phyloP scores from a whole-genome alignment of 805 yeast genomes.

The Starmerella cellae region DNA sequence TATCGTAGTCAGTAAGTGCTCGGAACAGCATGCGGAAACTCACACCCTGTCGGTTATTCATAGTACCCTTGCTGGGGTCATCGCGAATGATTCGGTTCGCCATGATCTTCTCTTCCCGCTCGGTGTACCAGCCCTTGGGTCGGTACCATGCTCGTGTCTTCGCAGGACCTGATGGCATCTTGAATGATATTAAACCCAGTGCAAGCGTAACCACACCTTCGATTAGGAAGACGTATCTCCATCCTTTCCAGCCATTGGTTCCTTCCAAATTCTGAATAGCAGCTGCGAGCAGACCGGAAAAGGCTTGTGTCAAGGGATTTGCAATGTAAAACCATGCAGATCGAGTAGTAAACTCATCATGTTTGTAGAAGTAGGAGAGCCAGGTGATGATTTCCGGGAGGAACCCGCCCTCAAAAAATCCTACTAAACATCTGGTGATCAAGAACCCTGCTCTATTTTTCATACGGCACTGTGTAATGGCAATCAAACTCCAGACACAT shows the following conservation, averaged over 20 bases:
- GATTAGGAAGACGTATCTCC: slow-evolving; percentile 55
- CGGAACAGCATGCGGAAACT: slow-evolving; percentile 31
- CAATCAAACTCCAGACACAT: slow-evolving; percentile 43
- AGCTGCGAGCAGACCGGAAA: slow-evolving; percentile 38
- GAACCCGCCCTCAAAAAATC: slow-evolving; percentile 55
- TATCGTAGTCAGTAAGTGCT: slow-evolving; percentile 37
- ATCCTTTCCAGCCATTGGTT: slow-evolving; percentile 35
- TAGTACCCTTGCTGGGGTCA: slow-evolving; percentile 51
- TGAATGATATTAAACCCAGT: slow-evolving; percentile 37
- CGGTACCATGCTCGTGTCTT: slow-evolving; percentile 40
- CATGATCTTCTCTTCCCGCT: slow-evolving; percentile 43
- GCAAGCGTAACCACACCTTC: slow-evolving; percentile 47
- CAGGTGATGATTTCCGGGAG: slow-evolving; percentile 52
- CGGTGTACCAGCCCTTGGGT: slow-evolving; percentile 41
- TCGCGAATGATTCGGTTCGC: slow-evolving; percentile 49
- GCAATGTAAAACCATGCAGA: slow-evolving; percentile 50
- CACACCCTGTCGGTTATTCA: slow-evolving; percentile 48
- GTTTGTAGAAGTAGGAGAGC: slow-evolving; percentile 53
- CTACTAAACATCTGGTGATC: slow-evolving; percentile 40
- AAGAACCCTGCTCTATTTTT: slow-evolving; percentile 33
- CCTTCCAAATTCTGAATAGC: slow-evolving; percentile 44
- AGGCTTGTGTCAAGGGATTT: slow-evolving; percentile 35
- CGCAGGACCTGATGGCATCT: slow-evolving; percentile 45
- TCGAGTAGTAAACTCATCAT: slow-evolving; percentile 44
- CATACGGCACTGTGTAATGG: slow-evolving; percentile 39